Conservation (phyloP, 495 filamentous ascomycete genomes). For the Diplogelasinospora grovesii region DNA sequence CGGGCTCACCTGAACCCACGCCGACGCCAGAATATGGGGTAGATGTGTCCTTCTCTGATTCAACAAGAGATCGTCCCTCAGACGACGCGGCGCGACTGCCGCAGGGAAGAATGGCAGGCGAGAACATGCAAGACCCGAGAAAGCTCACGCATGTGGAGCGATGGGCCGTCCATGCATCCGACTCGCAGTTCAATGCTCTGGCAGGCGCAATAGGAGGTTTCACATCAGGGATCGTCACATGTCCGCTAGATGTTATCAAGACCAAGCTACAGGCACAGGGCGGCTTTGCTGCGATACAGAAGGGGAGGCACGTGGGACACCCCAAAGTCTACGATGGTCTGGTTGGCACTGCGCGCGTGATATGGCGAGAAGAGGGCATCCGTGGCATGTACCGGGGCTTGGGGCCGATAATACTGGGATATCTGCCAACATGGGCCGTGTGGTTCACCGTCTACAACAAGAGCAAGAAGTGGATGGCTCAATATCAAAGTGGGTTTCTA, state of each 20-base stretch:
- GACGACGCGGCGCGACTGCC: slow-evolving; percentile 1
- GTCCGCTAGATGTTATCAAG: slow-evolving; percentile 97
- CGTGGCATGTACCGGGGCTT: slow-evolving; percentile 89
- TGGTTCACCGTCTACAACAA: slow-evolving; percentile 94
- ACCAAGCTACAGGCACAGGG: slow-evolving; percentile 97
- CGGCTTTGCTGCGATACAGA: slow-evolving; percentile 50
- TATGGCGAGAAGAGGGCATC: slow-evolving; percentile 82
- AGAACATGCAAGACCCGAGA: slow-evolving; percentile 25
- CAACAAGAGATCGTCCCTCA: slow-evolving; percentile 7
- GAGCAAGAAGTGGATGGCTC: slow-evolving; percentile 64
- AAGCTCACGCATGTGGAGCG: slow-evolving; percentile 52
- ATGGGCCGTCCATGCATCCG: slow-evolving; percentile 41
- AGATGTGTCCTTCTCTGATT: slow-evolving; percentile 13
- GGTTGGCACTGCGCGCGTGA: slow-evolving; percentile 73
- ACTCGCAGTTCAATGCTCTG: slow-evolving; percentile 54
- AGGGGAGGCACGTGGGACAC: slow-evolving; percentile 39
- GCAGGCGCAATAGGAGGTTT: slow-evolving; percentile 84
- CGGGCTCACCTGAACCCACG: slow-evolving; percentile 19
- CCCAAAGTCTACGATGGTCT: slow-evolving; percentile 72
- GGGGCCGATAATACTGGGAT: slow-evolving; percentile 89
- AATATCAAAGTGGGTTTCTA: slow-evolving; percentile 54
- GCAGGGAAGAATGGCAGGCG: slow-evolving; percentile 2
- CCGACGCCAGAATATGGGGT: slow-evolving; percentile 38
- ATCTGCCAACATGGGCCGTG: slow-evolving; percentile 96
- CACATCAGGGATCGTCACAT: slow-evolving; percentile 88